A percentile compares a stretch with the other conserved stretches of the same genome.
phyloP scores from a whole-genome alignment of 2,329 filamentous ascomycete genomes.

The Fusarium piperis region DNA sequence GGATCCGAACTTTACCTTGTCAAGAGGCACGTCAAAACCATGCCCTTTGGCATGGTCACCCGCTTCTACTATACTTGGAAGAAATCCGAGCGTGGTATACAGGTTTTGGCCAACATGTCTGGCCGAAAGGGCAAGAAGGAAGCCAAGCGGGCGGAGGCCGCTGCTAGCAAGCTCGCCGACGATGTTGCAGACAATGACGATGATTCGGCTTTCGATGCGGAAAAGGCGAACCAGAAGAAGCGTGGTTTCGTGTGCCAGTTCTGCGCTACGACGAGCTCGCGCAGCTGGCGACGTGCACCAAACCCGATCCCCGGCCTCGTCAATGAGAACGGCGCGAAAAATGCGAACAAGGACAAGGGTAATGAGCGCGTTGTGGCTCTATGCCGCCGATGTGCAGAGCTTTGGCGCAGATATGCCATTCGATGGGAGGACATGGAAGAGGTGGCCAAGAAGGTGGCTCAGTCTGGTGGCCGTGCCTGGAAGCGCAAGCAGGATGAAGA shows the following conservation, averaged over 20 bases:
- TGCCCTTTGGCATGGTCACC: conserved; percentile 82
- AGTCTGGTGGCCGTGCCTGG: conserved; percentile 82
- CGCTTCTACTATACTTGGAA: conserved; percentile 99
- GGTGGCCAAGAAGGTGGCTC: conserved; percentile 84
- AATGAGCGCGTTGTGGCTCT: conserved; percentile 81
- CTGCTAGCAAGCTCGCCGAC: conserved; percentile 81
- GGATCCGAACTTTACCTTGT: conserved; percentile 90
- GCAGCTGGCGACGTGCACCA: conserved; percentile 92
- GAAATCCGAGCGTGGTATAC: conserved; percentile 84
- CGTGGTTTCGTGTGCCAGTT: conserved; percentile 94
- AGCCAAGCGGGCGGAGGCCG: conserved; percentile 76
- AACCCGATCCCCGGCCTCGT: conserved; percentile 77
- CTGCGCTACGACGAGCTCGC: conserved; percentile 80
- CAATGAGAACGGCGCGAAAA: conserved; percentile 65
- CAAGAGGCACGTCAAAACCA: conserved; percentile 84
- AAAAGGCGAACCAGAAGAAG: conserved; percentile 83
- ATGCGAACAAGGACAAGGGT: conserved; percentile 79
- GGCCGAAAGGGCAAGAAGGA: conserved; percentile 93
- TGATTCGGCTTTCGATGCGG: conserved; percentile 93
- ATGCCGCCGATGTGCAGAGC: conserved; percentile 87
- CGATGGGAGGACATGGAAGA: conserved; percentile 96
- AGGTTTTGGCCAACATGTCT: conserved; percentile 90
- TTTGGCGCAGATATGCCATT: conserved; percentile 96
- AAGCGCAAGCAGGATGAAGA: conserved; percentile 94
- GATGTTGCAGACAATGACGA: conserved; percentile 93